These are phyloP conservation scores for Apiospora hydei DNA, from an alignment of 2,329 filamentous ascomycete species.

Conservation along the genomic window DNA sequence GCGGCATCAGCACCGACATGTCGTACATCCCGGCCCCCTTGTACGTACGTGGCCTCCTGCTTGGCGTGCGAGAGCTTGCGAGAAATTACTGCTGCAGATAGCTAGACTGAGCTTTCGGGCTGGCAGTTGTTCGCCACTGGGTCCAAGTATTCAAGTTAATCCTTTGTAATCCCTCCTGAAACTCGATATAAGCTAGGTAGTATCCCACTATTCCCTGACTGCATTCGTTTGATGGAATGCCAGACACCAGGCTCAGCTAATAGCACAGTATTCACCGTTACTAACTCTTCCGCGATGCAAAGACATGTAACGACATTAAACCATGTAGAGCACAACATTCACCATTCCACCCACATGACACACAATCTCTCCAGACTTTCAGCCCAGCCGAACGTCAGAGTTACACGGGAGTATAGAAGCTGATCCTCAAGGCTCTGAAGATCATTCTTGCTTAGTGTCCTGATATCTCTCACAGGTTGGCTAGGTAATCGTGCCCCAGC, in stretches of 20 bases:
- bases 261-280: background rate
- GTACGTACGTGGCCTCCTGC: no score
- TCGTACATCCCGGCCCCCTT: no score
- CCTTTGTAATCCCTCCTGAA: no score
- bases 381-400: slow-evolving; percentile 63
- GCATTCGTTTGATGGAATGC: background rate
- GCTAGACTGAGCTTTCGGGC: background rate
- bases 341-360: slow-evolving; percentile 52
- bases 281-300: background rate
- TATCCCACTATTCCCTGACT: no score
- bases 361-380: slow-evolving; percentile 47
- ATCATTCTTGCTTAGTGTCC: slow-evolving; percentile 43
- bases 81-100: background rate
- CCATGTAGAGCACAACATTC: slow-evolving; percentile 26
- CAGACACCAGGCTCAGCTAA: background rate
- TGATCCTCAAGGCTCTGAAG: slow-evolving; percentile 59
- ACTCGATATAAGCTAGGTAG: background rate
- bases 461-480: slow-evolving; percentile 50
- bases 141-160: background rate
- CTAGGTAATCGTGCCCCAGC: slow-evolving; percentile 51
- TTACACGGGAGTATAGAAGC: slow-evolving; percentile 58
- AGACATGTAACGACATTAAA: background rate
- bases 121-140: background rate
- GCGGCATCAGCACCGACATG: no score
- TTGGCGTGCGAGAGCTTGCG: no score